phyloP scores from a whole-genome alignment of 176 grass and related monocot species.

The Aegilops bicornis region DNA sequence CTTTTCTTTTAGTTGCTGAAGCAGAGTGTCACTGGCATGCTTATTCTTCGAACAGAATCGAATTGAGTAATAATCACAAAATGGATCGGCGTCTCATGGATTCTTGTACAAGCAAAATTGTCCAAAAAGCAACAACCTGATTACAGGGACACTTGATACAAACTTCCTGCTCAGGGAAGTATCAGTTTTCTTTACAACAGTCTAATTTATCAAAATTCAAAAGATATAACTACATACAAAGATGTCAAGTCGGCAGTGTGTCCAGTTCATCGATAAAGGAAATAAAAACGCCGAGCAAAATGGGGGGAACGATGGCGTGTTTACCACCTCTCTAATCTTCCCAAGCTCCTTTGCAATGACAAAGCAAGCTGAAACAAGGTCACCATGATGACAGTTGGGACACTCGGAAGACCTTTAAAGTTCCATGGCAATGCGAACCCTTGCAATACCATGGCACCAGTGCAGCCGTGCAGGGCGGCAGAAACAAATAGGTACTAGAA shows the following conservation, averaged over 20 bases:
- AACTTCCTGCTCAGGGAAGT: conserved; percentile 13
- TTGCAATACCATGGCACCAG: neutral
- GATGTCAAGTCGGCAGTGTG: conserved; percentile 23
- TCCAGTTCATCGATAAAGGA: conserved; percentile 12
- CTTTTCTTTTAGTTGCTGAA: too few species aligned
- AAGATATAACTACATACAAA: conserved; percentile 27
- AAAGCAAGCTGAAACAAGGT: conserved; percentile 29
- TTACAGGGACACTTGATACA: conserved; percentile 7
- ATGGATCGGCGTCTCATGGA: neutral
- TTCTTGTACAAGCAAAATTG: conserved; percentile 15
- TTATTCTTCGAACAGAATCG: neutral
- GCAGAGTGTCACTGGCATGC: too few species aligned
- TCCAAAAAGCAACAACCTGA: neutral
- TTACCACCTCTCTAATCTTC: conserved; percentile 20
- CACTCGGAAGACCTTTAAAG: conserved; percentile 11
- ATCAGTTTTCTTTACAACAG: conserved; percentile 24
- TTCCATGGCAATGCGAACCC: neutral
- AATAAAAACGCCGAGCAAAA: conserved; percentile 28
- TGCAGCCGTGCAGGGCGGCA: neutral
- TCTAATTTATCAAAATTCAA: conserved; percentile 40
- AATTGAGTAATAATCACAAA: neutral
- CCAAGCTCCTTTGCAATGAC: conserved; percentile 13
- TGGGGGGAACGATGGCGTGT: neutral
- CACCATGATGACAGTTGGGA: neutral
- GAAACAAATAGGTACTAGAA: conserved; percentile 28